Evolutionary conservation across 805 yeast species (phyloP).

Genomic region (Starmerella vitae): DNA sequence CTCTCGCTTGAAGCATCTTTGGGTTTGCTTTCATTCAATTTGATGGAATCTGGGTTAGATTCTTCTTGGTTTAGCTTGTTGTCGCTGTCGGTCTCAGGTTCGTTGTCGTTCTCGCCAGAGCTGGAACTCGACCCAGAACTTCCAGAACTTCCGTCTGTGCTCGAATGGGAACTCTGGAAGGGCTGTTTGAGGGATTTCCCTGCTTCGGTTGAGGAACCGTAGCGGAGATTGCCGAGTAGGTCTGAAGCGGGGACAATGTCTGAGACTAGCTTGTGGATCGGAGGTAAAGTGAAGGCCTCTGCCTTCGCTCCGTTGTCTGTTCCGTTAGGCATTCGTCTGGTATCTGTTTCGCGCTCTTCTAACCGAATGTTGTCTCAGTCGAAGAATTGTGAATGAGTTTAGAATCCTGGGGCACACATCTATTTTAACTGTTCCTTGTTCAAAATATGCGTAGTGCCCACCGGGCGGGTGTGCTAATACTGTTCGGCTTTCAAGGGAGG

Average conservation of each 20-base stretch:
- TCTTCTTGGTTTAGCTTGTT: too few species aligned
- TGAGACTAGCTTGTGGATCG: conserved; percentile 19
- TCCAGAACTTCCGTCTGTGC: too few species aligned
- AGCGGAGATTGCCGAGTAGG: conserved; percentile 10
- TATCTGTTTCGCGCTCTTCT: background rate
- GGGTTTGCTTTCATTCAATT: too few species aligned
- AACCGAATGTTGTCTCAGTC: background rate
- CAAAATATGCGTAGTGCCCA: conserved; percentile 13
- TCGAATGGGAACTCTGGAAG: background rate
- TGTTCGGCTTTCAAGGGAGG: background rate
- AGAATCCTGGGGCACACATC: background rate
- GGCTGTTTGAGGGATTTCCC: background rate
- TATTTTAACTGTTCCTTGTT: background rate
- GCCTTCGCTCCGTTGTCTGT: background rate
- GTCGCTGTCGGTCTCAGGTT: too few species aligned
- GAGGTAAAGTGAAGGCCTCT: conserved; percentile 14
- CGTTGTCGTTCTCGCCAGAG: too few species aligned
- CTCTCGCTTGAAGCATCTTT: background rate
- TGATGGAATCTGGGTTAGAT: too few species aligned
- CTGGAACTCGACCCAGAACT: too few species aligned
- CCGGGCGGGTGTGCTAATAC: conserved; percentile 11
- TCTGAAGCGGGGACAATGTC: conserved; percentile 18
- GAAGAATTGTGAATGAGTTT: background rate
- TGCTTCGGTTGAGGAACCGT: background rate
- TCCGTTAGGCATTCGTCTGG: background rate